A percentile compares a stretch with the other conserved stretches of the same genome.
phyloP scores from a whole-genome alignment of 1,139 yeast species.

The Debaryomyces robertsiae region DNA sequence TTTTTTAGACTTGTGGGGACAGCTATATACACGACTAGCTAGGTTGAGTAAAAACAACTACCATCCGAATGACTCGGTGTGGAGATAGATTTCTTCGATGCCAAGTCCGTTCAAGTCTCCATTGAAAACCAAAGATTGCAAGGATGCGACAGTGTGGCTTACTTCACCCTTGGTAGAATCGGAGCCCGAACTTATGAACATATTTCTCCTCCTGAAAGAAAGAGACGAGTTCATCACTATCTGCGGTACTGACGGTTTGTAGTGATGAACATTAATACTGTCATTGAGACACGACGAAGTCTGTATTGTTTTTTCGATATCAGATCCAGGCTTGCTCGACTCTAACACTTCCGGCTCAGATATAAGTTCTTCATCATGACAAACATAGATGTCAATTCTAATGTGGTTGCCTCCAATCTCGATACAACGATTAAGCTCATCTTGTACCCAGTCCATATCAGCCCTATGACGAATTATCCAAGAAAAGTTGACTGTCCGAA shows the following conservation, averaged over 20 bases:
- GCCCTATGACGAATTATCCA: constrained; percentile 50
- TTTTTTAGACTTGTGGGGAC: too few species aligned
- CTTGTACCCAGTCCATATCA: constrained; percentile 47
- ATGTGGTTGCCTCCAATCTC: constrained; percentile 27
- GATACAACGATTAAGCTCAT: constrained; percentile 39
- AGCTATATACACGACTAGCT: not conserved
- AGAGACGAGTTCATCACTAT: constrained; percentile 22
- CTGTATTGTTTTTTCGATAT: constrained; percentile 18
- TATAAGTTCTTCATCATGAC: constrained; percentile 7
- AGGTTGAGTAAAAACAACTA: constrained; percentile 19
- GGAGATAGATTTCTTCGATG: constrained; percentile 55
- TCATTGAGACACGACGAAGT: constrained; percentile 5
- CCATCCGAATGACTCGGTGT: constrained; percentile 65
- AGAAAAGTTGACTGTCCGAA: constrained; percentile 41
- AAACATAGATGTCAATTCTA: constrained; percentile 32
- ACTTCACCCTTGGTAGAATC: constrained; percentile 45
- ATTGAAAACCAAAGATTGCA: constrained; percentile 38
- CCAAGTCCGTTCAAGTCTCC: constrained; percentile 27
- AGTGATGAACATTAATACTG: constrained; percentile 23
- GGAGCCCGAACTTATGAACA: constrained; percentile 57
- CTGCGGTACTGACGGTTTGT: constrained; percentile 37
- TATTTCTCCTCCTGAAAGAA: constrained; percentile 39
- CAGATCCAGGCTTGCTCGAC: constrained; percentile 5
- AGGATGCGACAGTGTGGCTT: constrained; percentile 44
- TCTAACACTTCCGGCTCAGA: not conserved